phyloP scores from a whole-genome alignment of 192 early-diverging fungal genomes.

The Geranomyces michiganensis region DNA sequence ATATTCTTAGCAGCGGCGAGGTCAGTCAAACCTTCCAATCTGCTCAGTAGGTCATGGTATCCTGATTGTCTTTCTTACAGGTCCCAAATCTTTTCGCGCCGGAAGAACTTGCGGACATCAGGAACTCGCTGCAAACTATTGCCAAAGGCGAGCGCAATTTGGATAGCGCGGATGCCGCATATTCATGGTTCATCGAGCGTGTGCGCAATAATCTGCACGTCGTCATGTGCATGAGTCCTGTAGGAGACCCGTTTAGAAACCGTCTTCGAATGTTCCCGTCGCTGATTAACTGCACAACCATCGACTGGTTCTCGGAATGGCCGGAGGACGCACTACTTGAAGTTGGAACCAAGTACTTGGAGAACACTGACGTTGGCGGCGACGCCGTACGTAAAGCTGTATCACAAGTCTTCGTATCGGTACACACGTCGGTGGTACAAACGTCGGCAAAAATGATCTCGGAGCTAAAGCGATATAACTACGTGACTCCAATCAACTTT shows the following conservation, averaged over 20 bases:
- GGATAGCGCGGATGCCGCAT: constrained; percentile 46
- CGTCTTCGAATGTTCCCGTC: constrained; percentile 62
- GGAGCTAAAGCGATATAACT: constrained; percentile 61
- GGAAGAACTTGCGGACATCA: constrained; percentile 58
- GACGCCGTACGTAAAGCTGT: constrained; percentile 52
- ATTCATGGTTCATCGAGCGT: constrained; percentile 56
- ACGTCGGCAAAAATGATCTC: constrained; percentile 51
- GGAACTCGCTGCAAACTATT: constrained; percentile 37
- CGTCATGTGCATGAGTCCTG: constrained; percentile 62
- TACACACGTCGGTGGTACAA: constrained; percentile 63
- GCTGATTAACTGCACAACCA: constrained; percentile 60
- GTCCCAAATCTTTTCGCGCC: constrained; percentile 58
- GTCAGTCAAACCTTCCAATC: too few species aligned
- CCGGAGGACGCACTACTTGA: constrained; percentile 60
- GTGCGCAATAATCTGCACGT: constrained; percentile 60
- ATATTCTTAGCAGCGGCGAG: constrained; percentile 64
- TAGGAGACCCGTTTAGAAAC: constrained; percentile 62
- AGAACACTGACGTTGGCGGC: constrained; percentile 52
- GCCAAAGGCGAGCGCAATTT: constrained; percentile 35
- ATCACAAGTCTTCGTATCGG: constrained; percentile 55
- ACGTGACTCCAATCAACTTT: constrained; percentile 66
- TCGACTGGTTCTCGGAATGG: constrained; percentile 68
- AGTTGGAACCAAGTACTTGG: constrained; percentile 58
- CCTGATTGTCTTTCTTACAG: constrained; percentile 17
- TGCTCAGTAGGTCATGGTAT: constrained; percentile 17